Evolutionary conservation across 2,329 filamentous ascomycete species (phyloP), one percentile per base, ranked within the genome.

Genomic region (Pleomassaria siparia): DNA sequence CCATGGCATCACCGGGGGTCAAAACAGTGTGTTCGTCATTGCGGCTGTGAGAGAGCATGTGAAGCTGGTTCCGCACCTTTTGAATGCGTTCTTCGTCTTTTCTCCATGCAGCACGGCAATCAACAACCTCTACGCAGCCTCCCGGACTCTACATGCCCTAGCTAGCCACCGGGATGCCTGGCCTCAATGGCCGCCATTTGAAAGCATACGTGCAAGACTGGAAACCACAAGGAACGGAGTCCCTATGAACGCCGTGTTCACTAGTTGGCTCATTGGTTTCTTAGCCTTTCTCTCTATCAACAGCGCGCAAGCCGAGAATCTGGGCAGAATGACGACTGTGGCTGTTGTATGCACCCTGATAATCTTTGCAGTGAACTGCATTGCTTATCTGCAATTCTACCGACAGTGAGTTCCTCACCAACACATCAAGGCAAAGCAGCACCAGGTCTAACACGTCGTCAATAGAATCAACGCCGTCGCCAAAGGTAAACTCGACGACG

Each of bases 51-150:
- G 66, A 24, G 66, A 64, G 21, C 63, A 63, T 4, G 53, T 73
- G 10, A 53, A 53, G 5, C 60, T 58, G 8, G 58, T 64, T 44
- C 71, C 72, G 1, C 63, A 69, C 41, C 65, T 74, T 43, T 63
- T 74, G 50, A 74, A 74, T 41, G 71, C 62, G 3, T 69, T 74
- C 49, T 72, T 70, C 56, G 60, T 74, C 18, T 73, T 75, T 49
- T 71, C 70, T 0, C 67, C 72, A 5, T 64, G 62, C 40, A 67
- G 69, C 10, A 64, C 67, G 7, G 72, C 64, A 1, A 64, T 72
- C 37, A 74, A 72, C 49, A 62, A 60, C 12, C 58, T 74, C 36
- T 74, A 74, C 53, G 59, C 67, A 25, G 62, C 70, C 25, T 72
- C 68, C 2, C 58, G 73, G 44, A 60, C 69, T 13, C 54, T 74